These are phyloP conservation scores for Candida adriatica DNA, from an alignment of 805 yeast species.

Conservation along the genomic window DNA sequence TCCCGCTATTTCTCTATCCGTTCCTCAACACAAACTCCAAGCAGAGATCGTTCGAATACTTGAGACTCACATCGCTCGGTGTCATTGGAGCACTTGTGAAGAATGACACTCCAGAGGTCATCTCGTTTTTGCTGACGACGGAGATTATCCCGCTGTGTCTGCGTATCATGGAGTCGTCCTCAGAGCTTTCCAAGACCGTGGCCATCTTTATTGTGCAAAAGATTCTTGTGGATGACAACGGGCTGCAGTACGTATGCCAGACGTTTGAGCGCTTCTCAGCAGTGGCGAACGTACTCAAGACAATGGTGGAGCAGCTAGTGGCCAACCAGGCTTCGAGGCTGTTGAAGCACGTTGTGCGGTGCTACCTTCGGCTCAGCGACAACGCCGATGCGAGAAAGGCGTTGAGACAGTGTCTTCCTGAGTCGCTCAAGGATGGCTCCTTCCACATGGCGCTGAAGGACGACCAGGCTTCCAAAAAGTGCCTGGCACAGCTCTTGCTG, in stretches of 20 bases:
- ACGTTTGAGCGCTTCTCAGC: slow-evolving; percentile 93
- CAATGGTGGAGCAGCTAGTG: slow-evolving; percentile 82
- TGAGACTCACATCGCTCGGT: slow-evolving; percentile 87
- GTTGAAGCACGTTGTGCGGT: slow-evolving; percentile 88
- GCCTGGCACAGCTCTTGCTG: slow-evolving; percentile 74
- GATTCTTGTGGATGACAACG: slow-evolving; percentile 85
- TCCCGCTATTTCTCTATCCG: slow-evolving; percentile 89
- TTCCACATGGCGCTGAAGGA: slow-evolving; percentile 74
- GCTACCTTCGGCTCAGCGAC: slow-evolving; percentile 86
- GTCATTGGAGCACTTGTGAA: slow-evolving; percentile 96
- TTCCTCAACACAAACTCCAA: slow-evolving; percentile 87
- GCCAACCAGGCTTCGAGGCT: slow-evolving; percentile 74
- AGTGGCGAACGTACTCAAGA: slow-evolving; percentile 78
- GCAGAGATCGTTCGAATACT: slow-evolving; percentile 88
- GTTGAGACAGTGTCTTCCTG: slow-evolving; percentile 75
- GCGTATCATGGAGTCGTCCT: slow-evolving; percentile 90
- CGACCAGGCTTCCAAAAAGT: slow-evolving; percentile 81
- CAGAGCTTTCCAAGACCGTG: slow-evolving; percentile 90
- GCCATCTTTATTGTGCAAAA: slow-evolving; percentile 95
- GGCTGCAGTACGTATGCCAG: slow-evolving; percentile 87
- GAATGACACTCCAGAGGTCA: slow-evolving; percentile 92
- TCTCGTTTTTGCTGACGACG: slow-evolving; percentile 84
- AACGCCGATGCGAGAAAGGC: slow-evolving; percentile 88
- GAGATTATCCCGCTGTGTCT: slow-evolving; percentile 94
- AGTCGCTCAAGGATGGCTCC: slow-evolving; percentile 80